A percentile compares a stretch with the other conserved stretches of the same genome.
These are phyloP conservation scores for Aspergillus saccharolyticus DNA, from an alignment of 495 filamentous ascomycete species.

Conservation along the genomic window DNA sequence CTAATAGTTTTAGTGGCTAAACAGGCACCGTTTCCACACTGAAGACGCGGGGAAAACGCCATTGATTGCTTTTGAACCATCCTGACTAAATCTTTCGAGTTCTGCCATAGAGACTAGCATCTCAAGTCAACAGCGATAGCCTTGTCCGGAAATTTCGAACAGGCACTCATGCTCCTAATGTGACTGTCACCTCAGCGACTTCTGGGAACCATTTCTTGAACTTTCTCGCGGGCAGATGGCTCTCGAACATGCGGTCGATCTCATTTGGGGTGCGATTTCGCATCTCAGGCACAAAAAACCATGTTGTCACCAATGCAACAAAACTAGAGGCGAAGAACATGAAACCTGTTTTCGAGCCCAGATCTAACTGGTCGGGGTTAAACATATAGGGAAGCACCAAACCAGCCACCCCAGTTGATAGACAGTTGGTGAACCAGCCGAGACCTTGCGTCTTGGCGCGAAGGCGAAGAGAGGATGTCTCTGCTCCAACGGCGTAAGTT, in stretches of 20 bases:
- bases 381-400: slow-evolving; percentile 34
- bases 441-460: slow-evolving; percentile 33
- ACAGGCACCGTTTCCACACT: neutral
- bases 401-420: slow-evolving; percentile 23
- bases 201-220: slow-evolving; percentile 21
- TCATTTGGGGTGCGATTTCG: slow-evolving; percentile 27
- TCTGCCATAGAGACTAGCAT: too few relatives aligned
- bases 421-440: slow-evolving; percentile 28
- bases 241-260: slow-evolving; percentile 34
- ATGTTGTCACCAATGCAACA: slow-evolving; percentile 16
- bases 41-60: neutral
- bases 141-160: neutral
- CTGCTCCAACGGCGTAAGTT: slow-evolving; percentile 29
- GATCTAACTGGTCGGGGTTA: slow-evolving; percentile 27
- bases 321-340: slow-evolving; percentile 27
- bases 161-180: neutral
- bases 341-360: slow-evolving; percentile 31
- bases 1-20: neutral
- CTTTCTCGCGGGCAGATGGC: slow-evolving; percentile 14
- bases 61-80: neutral
- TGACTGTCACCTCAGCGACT: neutral
- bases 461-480: slow-evolving; percentile 29
- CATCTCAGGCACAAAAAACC: slow-evolving; percentile 33
- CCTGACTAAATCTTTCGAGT: too few relatives aligned
- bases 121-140: too few relatives aligned